Evolutionary conservation across 2,329 filamentous ascomycete genomes (phyloP).

Genomic region (Colletotrichum coccodes): DNA sequence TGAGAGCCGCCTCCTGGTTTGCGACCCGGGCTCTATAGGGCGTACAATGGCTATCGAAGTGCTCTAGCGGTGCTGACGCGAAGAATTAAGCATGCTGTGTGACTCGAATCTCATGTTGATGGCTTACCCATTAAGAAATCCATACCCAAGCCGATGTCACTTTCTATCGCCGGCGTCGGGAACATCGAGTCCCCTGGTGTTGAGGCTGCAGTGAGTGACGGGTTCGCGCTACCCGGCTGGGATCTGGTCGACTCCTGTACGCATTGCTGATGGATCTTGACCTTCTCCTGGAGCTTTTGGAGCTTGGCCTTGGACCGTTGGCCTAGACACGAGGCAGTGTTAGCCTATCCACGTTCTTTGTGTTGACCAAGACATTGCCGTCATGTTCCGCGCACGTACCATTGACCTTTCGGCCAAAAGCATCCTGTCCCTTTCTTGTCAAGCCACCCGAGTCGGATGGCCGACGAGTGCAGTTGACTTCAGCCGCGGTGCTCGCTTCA

Average conservation of each 20-base stretch:
- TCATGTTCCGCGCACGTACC: not conserved
- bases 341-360: not conserved
- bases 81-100: not conserved
- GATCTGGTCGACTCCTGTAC: not conserved
- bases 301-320: not conserved
- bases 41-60: not conserved
- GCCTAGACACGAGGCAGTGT: not conserved
- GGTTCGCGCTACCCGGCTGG: not conserved
- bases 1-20: not conserved
- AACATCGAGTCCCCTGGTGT: not conserved
- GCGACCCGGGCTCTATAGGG: not conserved
- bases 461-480: not conserved
- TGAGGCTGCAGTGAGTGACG: not conserved
- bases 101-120: not conserved
- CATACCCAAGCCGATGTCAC: no score
- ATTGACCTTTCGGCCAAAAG: not conserved
- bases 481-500: not conserved
- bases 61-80: not conserved
- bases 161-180: not conserved
- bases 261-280: not conserved
- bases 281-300: not conserved
- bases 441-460: not conserved
- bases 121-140: not conserved
- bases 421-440: not conserved
- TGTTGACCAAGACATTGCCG: not conserved